Evolutionary conservation across 2,329 filamentous ascomycete genomes (phyloP).

Genomic region (Pleurostoma richardsiae): DNA sequence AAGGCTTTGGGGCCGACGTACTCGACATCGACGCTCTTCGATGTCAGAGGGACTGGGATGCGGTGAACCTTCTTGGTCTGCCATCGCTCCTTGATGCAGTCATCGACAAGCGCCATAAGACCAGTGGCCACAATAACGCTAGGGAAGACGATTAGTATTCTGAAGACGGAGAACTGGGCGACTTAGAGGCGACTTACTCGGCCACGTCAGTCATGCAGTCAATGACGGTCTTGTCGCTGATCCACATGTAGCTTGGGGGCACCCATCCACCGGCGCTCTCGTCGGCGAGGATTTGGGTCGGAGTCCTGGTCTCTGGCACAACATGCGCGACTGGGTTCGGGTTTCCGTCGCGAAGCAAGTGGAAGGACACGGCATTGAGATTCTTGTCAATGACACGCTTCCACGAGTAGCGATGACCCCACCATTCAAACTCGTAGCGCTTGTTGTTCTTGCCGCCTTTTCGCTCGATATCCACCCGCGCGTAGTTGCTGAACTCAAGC

Average conservation of each 20-base stretch:
- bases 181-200: constrained; percentile 56
- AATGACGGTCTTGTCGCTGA: constrained; percentile 69
- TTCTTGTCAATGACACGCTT: constrained; percentile 67
- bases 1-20: constrained; percentile 27
- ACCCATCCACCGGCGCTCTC: constrained; percentile 81
- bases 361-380: constrained; percentile 67
- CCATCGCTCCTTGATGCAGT: constrained; percentile 81
- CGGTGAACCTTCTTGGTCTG: constrained; percentile 40
- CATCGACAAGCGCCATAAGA: constrained; percentile 81
- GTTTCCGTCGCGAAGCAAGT: constrained; percentile 65
- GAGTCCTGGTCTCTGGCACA: constrained; percentile 71
- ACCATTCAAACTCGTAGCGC: constrained; percentile 89
- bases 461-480: constrained; percentile 77
- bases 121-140: constrained; percentile 90
- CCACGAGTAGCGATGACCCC: constrained; percentile 84
- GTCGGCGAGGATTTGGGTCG: constrained; percentile 66
- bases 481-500: constrained; percentile 96
- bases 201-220: constrained; percentile 72
- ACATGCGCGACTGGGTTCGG: constrained; percentile 74
- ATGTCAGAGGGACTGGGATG: constrained; percentile 18
- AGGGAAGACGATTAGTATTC: constrained; percentile 1
- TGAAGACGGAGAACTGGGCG: background rate
- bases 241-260: constrained; percentile 85
- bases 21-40: constrained; percentile 24
- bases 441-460: constrained; percentile 62